Evolutionary conservation across 495 filamentous ascomycete species (phyloP), one percentile per base, ranked within the genome.

Genomic region (Chaetomidium leptoderma): DNA sequence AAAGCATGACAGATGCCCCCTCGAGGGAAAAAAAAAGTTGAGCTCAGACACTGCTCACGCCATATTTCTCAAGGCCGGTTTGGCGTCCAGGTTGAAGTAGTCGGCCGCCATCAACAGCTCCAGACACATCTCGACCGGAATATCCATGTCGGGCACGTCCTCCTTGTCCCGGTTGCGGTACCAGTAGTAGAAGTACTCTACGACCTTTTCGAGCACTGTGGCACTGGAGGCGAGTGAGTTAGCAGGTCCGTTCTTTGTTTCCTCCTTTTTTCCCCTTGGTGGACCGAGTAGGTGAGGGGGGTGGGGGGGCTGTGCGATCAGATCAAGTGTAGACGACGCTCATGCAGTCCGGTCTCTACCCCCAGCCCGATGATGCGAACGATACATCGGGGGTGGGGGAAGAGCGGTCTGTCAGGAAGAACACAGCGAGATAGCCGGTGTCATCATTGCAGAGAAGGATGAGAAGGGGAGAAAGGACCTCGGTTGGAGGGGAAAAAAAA

Each of bases 61-160:
- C 14, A 6, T 0, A 10, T 56, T 40, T 23, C 59, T 51, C 27
- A 26, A 7, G 17, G 35, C 6, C 19, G 33, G 40, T 14, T 33
- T 57, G n/a, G 46, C 32, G 50, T 83, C 79, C 44, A 74, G 68
- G 57, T 79, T 73, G 69, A 78, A 76, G 74, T 84, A 98, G 74
- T 97, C 91, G 24, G 92, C 91, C 14, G 92, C 92, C 81, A 91
- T 87, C 60, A 98, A 72, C 58, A 98, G 70, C 73, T 96, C 92
- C 58, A 98, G 71, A 62, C 91, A 96, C 30, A 97, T 66, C 70
- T 97, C 92, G 0, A 88, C 82, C 13, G 92, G 90, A 33, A 84
- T 80, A 19, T 96, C 91, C 89, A 96, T 91, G 70, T 98, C 93
- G 6, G 90, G 83, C 21, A 96, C 90, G 59, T 95, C 85, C 48